Evolutionary conservation across 2,329 filamentous ascomycete genomes (phyloP).

Genomic region (Ustulina deusta): DNA sequence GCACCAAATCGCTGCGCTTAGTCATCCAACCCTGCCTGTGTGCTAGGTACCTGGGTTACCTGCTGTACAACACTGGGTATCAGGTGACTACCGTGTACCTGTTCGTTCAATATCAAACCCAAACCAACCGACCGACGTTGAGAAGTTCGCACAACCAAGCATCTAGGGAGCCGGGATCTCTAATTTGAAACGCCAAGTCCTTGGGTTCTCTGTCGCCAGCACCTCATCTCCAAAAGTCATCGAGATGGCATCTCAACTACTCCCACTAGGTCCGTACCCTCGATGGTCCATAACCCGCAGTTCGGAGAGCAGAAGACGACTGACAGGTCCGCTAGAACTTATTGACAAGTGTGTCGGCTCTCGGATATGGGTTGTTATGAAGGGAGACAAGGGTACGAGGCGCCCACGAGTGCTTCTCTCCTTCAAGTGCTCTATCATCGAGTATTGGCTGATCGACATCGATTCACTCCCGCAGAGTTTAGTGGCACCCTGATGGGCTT

Average conservation of each 20-base stretch:
- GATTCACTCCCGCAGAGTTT: slow-evolving; percentile 75
- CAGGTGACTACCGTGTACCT: no score
- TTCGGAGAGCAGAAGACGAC: slow-evolving; percentile 3
- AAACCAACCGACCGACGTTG: neutral
- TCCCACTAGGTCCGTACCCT: slow-evolving; percentile 71
- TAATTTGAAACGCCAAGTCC: neutral
- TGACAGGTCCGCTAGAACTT: slow-evolving; percentile 74
- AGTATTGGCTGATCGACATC: slow-evolving; percentile 7
- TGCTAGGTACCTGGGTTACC: slow-evolving; percentile 1
- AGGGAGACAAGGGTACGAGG: slow-evolving; percentile 91
- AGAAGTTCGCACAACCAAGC: neutral
- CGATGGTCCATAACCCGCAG: neutral
- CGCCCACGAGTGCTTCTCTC: neutral
- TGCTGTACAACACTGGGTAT: neutral
- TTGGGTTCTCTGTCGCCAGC: neutral
- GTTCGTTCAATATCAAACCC: slow-evolving; percentile 9
- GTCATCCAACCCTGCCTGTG: neutral
- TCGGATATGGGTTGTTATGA: slow-evolving; percentile 99
- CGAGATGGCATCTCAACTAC: slow-evolving; percentile 77
- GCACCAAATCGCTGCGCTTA: neutral
- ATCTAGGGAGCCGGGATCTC: neutral
- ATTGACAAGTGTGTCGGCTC: slow-evolving; percentile 99
- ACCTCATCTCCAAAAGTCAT: neutral
- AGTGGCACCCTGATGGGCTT: slow-evolving; percentile 94
- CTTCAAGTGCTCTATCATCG: neutral